Conservation (phyloP, 768 basidiomycete genomes). For the Lactarius akahatsu region DNA sequence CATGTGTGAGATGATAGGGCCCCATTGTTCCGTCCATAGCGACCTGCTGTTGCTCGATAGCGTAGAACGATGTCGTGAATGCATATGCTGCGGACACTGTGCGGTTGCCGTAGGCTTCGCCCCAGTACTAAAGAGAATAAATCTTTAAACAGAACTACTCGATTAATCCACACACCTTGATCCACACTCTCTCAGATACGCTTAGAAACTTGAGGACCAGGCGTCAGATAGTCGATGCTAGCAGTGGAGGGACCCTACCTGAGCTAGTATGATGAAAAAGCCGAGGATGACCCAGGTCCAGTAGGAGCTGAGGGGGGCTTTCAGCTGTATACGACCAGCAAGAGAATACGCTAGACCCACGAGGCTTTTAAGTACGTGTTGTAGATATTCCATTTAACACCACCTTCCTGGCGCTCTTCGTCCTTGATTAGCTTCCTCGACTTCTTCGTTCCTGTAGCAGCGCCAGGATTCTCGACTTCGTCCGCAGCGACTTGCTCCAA, state of each 20-base stretch:
- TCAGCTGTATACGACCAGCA: neutral
- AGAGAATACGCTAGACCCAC: constrained; percentile 41
- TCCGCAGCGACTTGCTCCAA: constrained; percentile 36
- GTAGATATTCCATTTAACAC: constrained; percentile 74
- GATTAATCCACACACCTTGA: constrained; percentile 47
- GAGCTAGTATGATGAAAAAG: constrained; percentile 47
- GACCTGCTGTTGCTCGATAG: constrained; percentile 33
- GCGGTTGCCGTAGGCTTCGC: constrained; percentile 51
- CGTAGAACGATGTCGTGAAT: constrained; percentile 28
- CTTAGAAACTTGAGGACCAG: constrained; percentile 42
- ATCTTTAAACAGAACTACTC: neutral
- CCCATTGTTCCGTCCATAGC: constrained; percentile 30
- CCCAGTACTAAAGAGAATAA: constrained; percentile 45
- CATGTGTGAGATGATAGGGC: constrained; percentile 30
- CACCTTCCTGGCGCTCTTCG: constrained; percentile 76
- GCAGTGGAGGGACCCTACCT: constrained; percentile 25
- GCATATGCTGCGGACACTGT: constrained; percentile 25
- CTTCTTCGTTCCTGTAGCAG: constrained; percentile 48
- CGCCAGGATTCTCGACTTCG: constrained; percentile 31
- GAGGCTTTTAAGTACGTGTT: constrained; percentile 68
- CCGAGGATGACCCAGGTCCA: constrained; percentile 62
- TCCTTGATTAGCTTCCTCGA: constrained; percentile 76
- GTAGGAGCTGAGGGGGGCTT: constrained; percentile 48
- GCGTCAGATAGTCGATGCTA: constrained; percentile 1
- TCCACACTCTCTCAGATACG: constrained; percentile 69